These are phyloP conservation scores for Coemansia sp. DNA, from an alignment of 192 early-diverging fungal genomes.

Conservation along the genomic window DNA sequence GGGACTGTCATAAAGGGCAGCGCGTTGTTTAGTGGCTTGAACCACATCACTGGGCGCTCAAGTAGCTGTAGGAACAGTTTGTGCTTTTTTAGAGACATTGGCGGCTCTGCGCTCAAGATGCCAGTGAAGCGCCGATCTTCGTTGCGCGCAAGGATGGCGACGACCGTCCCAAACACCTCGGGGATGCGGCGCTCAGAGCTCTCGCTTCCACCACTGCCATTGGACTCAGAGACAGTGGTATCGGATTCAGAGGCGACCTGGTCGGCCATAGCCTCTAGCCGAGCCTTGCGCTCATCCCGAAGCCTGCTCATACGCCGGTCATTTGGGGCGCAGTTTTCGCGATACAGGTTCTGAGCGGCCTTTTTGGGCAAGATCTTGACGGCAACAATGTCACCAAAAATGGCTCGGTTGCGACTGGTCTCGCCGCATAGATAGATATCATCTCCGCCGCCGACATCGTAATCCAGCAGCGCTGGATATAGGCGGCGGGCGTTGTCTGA, in stretches of 20 bases:
- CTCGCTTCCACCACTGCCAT: neutral
- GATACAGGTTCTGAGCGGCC: constrained; percentile 12
- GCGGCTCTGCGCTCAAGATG: constrained; percentile 8
- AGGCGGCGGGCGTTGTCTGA: constrained; percentile 13
- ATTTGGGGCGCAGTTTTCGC: constrained; percentile 62
- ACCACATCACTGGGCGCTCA: constrained; percentile 17
- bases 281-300: constrained; percentile 67
- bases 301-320: constrained; percentile 53
- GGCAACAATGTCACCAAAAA: constrained; percentile 89
- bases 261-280: constrained; percentile 65
- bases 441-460: constrained; percentile 47
- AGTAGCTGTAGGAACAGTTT: constrained; percentile 8
- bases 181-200: constrained; percentile 1
- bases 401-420: constrained; percentile 79
- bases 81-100: constrained; percentile 11
- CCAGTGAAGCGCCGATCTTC: constrained; percentile 34
- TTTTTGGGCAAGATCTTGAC: constrained; percentile 71
- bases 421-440: constrained; percentile 80
- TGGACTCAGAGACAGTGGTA: neutral
- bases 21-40: constrained; percentile 24
- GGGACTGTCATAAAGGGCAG: constrained; percentile 38
- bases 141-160: constrained; percentile 33
- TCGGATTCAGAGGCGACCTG: constrained; percentile 31
- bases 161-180: constrained; percentile 36
- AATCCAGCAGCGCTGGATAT: constrained; percentile 25